Base-by-base conservation (phyloP, 129 eudicot species). In the Smallanthus sonchifolius region DNA sequence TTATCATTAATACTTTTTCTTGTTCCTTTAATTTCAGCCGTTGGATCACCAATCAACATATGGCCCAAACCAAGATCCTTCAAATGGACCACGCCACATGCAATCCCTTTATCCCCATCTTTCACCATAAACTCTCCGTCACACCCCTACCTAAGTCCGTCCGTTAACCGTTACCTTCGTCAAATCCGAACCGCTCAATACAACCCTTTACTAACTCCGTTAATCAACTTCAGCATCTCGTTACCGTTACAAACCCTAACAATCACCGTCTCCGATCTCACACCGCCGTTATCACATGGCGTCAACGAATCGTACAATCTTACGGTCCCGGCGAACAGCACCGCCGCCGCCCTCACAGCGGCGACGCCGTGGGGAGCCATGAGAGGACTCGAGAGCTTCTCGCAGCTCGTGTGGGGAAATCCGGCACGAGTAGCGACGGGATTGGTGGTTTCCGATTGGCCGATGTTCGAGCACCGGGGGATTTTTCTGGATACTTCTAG, bases 311-410 rank as follows among this genome's bases (percentile, higher is more conserved):
- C 96, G 65, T 92, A 92, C 87, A 67, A 85, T 28, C 85, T 92
- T 64, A 66, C 70, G 39, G 63, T 87, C 73, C 88, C 92, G 10
- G 19, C 74, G 32, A 15, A 74, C 56, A 57, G 66, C 4, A 34
- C 67, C 56, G 2, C 83, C 15, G 96, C 97, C 38, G 8, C 35
- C 5, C 39, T 92, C 34, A 36, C 72, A 13, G 95, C 96, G 10
- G 84, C 49, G 39, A 90, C 98, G 10, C 62, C 77, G 0, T 92
- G 98, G 96, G 98, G 96, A 7, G 98, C 96, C 36, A 92, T 92
- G 92, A 72, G 96, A 20, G 98, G 96, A 2, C 88, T 92, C 44
- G 98, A 92, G 81, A 87, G 92, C 64, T 86, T 92, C 73, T 92
- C 96, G 9, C 98, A 92, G 81, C 76, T 92, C 3, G 86, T 84